A percentile compares a stretch with the other conserved stretches of the same genome.
Evolutionary conservation across 192 early-diverging fungal genomes (phyloP).

Genomic region (Podila clonocystis): DNA sequence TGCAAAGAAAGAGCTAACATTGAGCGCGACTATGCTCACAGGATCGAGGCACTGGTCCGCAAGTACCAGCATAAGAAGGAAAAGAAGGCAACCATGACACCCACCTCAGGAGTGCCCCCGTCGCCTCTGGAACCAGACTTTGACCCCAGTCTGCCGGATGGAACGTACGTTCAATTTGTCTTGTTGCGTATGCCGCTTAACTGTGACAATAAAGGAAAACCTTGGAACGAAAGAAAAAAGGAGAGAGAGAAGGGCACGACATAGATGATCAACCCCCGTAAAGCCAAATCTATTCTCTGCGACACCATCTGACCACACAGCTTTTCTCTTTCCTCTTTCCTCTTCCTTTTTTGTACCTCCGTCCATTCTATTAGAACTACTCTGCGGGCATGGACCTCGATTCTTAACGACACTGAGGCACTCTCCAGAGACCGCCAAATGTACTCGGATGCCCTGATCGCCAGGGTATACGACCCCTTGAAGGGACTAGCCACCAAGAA

Average conservation of each 20-base stretch:
- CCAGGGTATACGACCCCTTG: constrained; percentile 60
- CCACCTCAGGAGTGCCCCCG: constrained; percentile 24
- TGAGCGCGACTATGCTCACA: constrained; percentile 75
- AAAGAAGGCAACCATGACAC: constrained; percentile 31
- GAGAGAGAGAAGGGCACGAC: neutral
- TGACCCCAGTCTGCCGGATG: constrained; percentile 25
- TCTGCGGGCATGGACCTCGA: constrained; percentile 63
- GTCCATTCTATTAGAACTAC: constrained; percentile 55
- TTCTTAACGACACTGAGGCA: constrained; percentile 67
- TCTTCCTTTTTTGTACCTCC: neutral
- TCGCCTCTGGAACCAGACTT: constrained; percentile 46
- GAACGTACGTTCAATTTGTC: constrained; percentile 50
- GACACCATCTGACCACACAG: neutral
- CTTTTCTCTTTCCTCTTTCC: neutral
- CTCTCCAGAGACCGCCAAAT: constrained; percentile 58
- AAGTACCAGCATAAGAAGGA: constrained; percentile 65
- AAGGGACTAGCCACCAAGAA: constrained; percentile 64
- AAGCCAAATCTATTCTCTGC: neutral
- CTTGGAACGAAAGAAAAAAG: neutral
- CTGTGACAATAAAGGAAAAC: neutral
- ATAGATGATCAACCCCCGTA: neutral
- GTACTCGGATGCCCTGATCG: constrained; percentile 63
- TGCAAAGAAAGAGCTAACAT: constrained; percentile 73
- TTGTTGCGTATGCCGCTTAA: neutral
- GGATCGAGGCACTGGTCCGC: constrained; percentile 68